Evolutionary conservation across 78 protist genomes (phyloP), one percentile per base, ranked within the genome.

Genomic region (Cavenderia fasciculata): DNA sequence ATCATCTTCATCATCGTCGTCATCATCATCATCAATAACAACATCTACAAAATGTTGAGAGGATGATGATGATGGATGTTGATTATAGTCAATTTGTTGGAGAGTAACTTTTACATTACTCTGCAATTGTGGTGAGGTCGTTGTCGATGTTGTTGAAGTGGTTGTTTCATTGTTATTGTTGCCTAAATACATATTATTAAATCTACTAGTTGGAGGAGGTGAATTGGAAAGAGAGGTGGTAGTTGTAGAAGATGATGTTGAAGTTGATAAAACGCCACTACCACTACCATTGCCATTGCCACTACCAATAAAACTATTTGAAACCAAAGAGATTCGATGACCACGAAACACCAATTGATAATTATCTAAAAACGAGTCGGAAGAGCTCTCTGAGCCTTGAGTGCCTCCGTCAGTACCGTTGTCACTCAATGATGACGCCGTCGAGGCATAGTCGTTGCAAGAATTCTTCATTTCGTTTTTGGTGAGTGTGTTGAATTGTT

Each of bases 291-390:
- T 4, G 33, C 33, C 23, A 14, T 7, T 25, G 43, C 43, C 70
- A 54, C 46, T 59, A 19, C 59, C 33, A 29, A 61, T 29, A n/a
- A n/a, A n/a, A n/a, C n/a, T n/a, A n/a, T n/a, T n/a, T n/a, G n/a
- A n/a, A n/a, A n/a, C n/a, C 11, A 79, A 29, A 38, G 88, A 79
- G 14, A 79, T 21, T 57, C 88, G 69, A 8, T 61, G 76, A 52
- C 88, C 88, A 19, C 44, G 44, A 52, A 79, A 79, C 12, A 79
- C 88, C 49, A 79, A 41, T 41, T 79, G 88, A 12, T 65, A 47
- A 21, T 79, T 79, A 25, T 79, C 88, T 29, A 79, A 62, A 18
- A 49, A 68, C 34, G 62, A 41, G 2, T 66, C 77, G 34, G 44
- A 49, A 19, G 70, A 72, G 5, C 63, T 47, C 33, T 40, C 33